Conservation (phyloP, 2,329 filamentous ascomycete species). For the Aspergillus sp. region DNA sequence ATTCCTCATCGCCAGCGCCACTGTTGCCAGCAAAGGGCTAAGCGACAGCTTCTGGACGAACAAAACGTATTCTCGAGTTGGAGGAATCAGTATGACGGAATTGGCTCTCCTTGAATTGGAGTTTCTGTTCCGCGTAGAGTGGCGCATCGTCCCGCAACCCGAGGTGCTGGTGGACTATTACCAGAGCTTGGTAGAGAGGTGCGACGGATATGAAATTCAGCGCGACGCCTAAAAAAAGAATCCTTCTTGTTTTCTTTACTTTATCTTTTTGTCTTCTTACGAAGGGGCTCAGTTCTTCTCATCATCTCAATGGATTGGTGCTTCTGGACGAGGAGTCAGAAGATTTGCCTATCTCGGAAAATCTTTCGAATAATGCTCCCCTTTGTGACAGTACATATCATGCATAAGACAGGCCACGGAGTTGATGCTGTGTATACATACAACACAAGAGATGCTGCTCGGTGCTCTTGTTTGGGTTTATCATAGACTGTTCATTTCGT, state of each 20-base stretch:
- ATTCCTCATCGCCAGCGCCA: constrained; percentile 92
- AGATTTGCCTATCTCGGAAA: neutral
- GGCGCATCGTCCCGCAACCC: constrained; percentile 94
- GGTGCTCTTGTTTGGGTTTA: neutral
- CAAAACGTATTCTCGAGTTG: constrained; percentile 89
- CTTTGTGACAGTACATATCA: constrained; percentile 14
- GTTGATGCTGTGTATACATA: constrained; percentile 19
- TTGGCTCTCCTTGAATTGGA: constrained; percentile 89
- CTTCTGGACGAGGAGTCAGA: neutral
- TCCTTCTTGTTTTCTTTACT: neutral
- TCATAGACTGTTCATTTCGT: neutral
- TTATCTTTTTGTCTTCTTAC: neutral
- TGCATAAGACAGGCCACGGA: constrained; percentile 18
- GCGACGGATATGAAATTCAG: constrained; percentile 58
- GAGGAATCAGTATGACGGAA: constrained; percentile 86
- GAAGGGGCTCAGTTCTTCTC: neutral
- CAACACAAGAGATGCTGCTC: neutral
- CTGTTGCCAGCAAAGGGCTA: constrained; percentile 91
- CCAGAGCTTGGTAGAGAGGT: constrained; percentile 73
- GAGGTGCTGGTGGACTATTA: constrained; percentile 95
- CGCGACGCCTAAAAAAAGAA: constrained; percentile 15
- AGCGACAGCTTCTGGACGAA: constrained; percentile 99
- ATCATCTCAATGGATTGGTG: neutral
- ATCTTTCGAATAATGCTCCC: neutral
- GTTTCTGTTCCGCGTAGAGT: constrained; percentile 87